Evolutionary conservation across 768 basidiomycete genomes (phyloP).

Genomic region (Chalciporus piperatus): DNA sequence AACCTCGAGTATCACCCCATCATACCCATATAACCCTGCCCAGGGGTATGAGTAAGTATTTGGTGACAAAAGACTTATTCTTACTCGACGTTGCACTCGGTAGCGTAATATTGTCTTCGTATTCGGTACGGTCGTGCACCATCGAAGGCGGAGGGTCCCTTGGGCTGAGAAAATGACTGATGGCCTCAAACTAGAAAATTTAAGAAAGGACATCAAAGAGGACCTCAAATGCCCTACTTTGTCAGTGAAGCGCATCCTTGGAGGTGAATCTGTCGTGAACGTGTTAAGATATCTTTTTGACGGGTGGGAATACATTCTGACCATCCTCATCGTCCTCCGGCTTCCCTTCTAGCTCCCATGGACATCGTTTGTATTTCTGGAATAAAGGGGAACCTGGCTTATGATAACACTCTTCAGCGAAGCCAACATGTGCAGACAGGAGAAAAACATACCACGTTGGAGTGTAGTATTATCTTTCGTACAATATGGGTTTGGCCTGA

Average conservation of each 20-base stretch:
- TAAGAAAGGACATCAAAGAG: neutral
- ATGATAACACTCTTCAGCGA: neutral
- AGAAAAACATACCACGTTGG: constrained; percentile 65
- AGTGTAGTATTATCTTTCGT: constrained; percentile 82
- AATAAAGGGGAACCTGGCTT: constrained; percentile 89
- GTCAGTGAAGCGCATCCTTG: constrained; percentile 69
- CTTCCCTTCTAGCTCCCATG: constrained; percentile 79
- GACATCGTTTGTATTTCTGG: constrained; percentile 88
- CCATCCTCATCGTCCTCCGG: constrained; percentile 86
- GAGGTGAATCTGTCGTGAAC: constrained; percentile 59
- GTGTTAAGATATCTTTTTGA: neutral
- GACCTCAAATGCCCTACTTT: constrained; percentile 41
- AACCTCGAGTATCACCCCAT: constrained; percentile 78
- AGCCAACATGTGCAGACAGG: neutral
- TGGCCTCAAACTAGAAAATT: constrained; percentile 66
- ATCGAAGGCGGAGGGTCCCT: constrained; percentile 76
- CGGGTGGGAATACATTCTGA: constrained; percentile 21
- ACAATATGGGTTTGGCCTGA: constrained; percentile 69
- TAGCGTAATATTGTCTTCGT: constrained; percentile 66
- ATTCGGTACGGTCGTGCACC: constrained; percentile 76
- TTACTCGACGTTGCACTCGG: constrained; percentile 68
- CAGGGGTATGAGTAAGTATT: neutral
- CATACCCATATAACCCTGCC: constrained; percentile 60
- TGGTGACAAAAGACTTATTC: constrained; percentile 24
- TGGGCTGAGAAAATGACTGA: constrained; percentile 73